Evolutionary conservation across 257 asterid genomes (phyloP), one percentile per base, ranked within the genome.

Genomic region (Craterostigma plantagineum): DNA sequence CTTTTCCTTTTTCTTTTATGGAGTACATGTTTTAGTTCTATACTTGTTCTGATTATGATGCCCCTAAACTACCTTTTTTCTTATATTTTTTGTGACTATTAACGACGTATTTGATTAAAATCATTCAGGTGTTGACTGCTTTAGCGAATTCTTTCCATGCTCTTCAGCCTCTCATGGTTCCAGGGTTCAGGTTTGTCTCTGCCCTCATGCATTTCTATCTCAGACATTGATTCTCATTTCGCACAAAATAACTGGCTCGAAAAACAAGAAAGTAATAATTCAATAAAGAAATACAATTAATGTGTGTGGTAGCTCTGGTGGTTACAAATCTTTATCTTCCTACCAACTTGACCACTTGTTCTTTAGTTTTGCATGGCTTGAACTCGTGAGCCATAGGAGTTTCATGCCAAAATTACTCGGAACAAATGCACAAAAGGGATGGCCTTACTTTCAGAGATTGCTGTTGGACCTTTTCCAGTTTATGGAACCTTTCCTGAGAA

Each of bases 281-380:
- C 6, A 23, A 6, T 23, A 23, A 23, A 23, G 30, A 2, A 23
- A 23, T 2, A 23, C 6, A 6, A 23, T 23, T 2, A 23, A 23
- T 23, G 6, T 6, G 30, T 23, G 30, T 23, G 30, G 30, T 23
- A 2, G 30, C 6, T 23, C 6, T 23, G 30, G 30, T 23, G 30
- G 2, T 23, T 23, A 23, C 30, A 23, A 6, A 23, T 23, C 13
- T 39, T 13, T 8, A 0, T 11, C n/a, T n/a, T n/a, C 9, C 14
- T 3, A 56, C 68, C 75, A 52, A 66, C 68, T 57, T 41, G 43
- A 34, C 18, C 36, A 10, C 40, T 52, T 64, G 46, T 51, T 65
- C 23, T 62, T 70, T 84, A 90, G 99, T 76, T 90, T 79, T 63
- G 95, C 86, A 16, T 90, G 99, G 99, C 91, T 90, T 10, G 94